Evolutionary conservation across 139 green algal genomes (phyloP).

Genomic region (Coelastrella sp.): DNA sequence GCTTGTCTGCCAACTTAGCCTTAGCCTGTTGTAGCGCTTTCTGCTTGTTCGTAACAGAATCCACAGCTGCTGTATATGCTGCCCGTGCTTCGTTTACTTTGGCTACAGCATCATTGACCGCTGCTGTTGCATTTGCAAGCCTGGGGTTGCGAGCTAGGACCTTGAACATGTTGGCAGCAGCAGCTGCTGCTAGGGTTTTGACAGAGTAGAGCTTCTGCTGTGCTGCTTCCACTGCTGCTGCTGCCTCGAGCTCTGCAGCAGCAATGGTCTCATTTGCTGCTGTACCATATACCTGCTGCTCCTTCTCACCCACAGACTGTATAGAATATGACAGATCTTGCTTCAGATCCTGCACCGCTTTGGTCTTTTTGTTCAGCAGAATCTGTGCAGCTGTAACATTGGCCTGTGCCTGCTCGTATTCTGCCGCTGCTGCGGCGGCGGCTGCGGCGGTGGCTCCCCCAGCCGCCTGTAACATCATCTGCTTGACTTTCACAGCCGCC

Average conservation of each 20-base stretch:
- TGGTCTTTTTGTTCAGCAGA: background rate
- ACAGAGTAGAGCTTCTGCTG: background rate
- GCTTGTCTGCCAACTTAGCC: background rate
- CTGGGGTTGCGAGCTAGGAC: background rate
- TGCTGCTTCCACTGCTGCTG: background rate
- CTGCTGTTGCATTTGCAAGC: background rate
- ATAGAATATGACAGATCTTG: background rate
- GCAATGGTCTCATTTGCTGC: background rate
- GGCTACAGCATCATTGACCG: background rate
- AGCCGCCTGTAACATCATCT: background rate
- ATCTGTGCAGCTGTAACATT: background rate
- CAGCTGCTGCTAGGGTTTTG: background rate
- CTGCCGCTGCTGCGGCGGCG: background rate
- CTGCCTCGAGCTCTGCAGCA: background rate
- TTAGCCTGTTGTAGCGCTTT: background rate
- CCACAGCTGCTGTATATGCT: background rate
- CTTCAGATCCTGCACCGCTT: background rate
- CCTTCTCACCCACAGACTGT: background rate
- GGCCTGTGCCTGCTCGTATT: background rate
- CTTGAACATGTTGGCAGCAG: background rate
- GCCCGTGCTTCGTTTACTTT: background rate
- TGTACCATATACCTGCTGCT: background rate
- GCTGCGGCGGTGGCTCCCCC: background rate
- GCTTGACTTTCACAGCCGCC: slow-evolving; percentile 7
- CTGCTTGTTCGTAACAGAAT: background rate